These are phyloP conservation scores for Coemansia sp. DNA, from an alignment of 192 early-diverging fungal species.

Conservation along the genomic window DNA sequence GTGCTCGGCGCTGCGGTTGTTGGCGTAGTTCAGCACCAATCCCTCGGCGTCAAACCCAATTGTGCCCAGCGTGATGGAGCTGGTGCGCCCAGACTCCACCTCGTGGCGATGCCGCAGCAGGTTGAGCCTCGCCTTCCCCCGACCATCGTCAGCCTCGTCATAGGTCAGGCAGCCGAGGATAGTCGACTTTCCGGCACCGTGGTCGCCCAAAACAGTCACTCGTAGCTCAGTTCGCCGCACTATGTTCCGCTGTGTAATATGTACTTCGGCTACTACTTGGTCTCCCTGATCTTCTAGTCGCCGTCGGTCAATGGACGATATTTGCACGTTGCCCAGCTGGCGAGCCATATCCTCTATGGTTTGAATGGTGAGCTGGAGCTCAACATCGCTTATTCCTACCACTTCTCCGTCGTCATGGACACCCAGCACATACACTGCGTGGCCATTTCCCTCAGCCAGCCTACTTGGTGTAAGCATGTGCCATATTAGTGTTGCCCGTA, in stretches of 20 bases:
- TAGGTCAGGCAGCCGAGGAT: slow-evolving; percentile 79
- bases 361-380: slow-evolving; percentile 27
- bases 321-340: slow-evolving; percentile 36
- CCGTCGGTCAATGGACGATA: slow-evolving; percentile 36
- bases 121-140: slow-evolving; percentile 79
- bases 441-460: slow-evolving; percentile 83
- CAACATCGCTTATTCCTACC: slow-evolving; percentile 60
- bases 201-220: slow-evolving; percentile 79
- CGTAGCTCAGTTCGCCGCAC: slow-evolving; percentile 76
- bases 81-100: slow-evolving; percentile 88
- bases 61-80: slow-evolving; percentile 81
- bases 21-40: slow-evolving; percentile 71
- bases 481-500: not conserved
- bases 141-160: slow-evolving; percentile 80
- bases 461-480: slow-evolving; percentile 70
- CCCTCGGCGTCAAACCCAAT: slow-evolving; percentile 78
- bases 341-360: slow-evolving; percentile 35
- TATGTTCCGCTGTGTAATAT: slow-evolving; percentile 62
- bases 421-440: slow-evolving; percentile 86
- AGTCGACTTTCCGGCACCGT: slow-evolving; percentile 82
- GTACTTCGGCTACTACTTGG: slow-evolving; percentile 72
- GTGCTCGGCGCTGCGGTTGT: slow-evolving; percentile 74
- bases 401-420: slow-evolving; percentile 82
- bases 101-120: slow-evolving; percentile 90
- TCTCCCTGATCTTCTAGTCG: slow-evolving; percentile 13